Evolutionary conservation across 176 grass and related monocot species (phyloP).

Genomic region (barley (Hordeum vulgare)): MorexV3_pseudomolecules_assembly NC_058523.1:531366247-531366746

Average conservation of each 20-base stretch:
- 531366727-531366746: conserved; percentile 57
- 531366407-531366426: conserved; percentile 76
- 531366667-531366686: conserved; percentile 91
- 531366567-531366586: neutral
- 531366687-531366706: conserved; percentile 96
- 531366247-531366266: neutral
- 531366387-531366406: conserved; percentile 16
- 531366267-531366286: neutral
- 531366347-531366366: neutral
- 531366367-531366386: neutral
- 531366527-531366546: conserved; percentile 47
- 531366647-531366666: conserved; percentile 93
- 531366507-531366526: conserved; percentile 96
- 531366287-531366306: conserved; percentile 7
- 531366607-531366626: conserved; percentile 65
- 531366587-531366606: conserved; percentile 2
- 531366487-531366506: conserved; percentile 89
- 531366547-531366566: conserved; percentile 21
- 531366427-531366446: conserved; percentile 87
- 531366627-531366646: conserved; percentile 69
- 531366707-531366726: conserved; percentile 77
- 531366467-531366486: conserved; percentile 93
- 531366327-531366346: neutral
- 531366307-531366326: conserved; percentile 2
- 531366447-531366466: conserved; percentile 79